These are phyloP conservation scores for Arachis monticola DNA, from an alignment of 331 rosid genomes.

Conservation along the genomic window DNA sequence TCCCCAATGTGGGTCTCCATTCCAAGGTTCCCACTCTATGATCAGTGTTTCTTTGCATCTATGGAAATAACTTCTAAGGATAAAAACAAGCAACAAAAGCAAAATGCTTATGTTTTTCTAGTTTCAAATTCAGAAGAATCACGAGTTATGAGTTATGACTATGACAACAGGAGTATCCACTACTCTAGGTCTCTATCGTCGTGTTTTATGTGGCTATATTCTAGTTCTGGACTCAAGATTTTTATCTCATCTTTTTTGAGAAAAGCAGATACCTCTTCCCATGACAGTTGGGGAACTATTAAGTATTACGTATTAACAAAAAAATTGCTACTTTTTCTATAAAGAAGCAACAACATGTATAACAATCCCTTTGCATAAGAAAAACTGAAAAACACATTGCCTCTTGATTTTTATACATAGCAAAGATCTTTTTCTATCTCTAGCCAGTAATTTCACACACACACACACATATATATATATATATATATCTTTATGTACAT, in stretches of 20 bases:
- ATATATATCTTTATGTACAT: conserved; percentile 44
- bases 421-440: conserved; percentile 47
- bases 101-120: neutral
- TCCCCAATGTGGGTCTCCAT: conserved; percentile 22
- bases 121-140: neutral
- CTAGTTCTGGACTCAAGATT: neutral
- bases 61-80: conserved; percentile 16
- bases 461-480: neutral
- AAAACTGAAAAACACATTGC: conserved; percentile 39
- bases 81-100: conserved; percentile 1
- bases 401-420: conserved; percentile 40
- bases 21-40: conserved; percentile 14
- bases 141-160: no score
- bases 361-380: conserved; percentile 23
- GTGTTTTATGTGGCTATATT: conserved; percentile 22
- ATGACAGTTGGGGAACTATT: conserved; percentile 8
- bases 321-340: neutral
- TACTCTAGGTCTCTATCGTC: conserved; percentile 14
- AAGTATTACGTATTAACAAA: neutral
- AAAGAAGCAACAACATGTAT: neutral
- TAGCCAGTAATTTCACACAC: conserved; percentile 57
- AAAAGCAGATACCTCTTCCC: conserved; percentile 39
- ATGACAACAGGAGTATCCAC: conserved; percentile 5
- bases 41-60: neutral
- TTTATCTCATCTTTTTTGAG: conserved; percentile 4